phyloP scores from a whole-genome alignment of 73 alveolate species.

The Paramecium biaurelia region DNA sequence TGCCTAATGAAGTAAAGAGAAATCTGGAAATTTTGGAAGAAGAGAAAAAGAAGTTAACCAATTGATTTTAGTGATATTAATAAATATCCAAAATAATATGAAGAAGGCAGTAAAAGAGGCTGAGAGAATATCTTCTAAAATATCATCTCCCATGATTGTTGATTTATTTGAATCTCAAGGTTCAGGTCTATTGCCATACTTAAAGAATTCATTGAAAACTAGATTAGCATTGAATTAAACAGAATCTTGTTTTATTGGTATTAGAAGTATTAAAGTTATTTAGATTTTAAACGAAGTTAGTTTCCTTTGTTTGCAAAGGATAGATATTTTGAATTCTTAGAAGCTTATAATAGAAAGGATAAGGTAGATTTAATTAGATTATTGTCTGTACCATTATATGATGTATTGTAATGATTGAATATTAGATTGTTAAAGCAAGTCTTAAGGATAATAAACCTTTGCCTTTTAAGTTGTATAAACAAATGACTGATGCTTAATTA shows the following conservation, averaged over 20 bases:
- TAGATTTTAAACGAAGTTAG: conserved; percentile 51
- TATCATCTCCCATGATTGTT: conserved; percentile 39
- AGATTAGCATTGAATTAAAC: conserved; percentile 50
- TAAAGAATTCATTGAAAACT: conserved; percentile 4
- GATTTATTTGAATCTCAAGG: neutral
- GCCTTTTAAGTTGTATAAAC: conserved; percentile 54
- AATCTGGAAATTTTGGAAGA: conserved; percentile 13
- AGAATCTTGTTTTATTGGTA: conserved; percentile 54
- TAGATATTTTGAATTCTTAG: conserved; percentile 59
- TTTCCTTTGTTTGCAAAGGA: conserved; percentile 59
- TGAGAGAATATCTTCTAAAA: conserved; percentile 12
- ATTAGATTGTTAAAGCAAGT: conserved; percentile 40
- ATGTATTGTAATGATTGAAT: neutral
- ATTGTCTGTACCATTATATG: conserved; percentile 61
- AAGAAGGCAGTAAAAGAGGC: conserved; percentile 21
- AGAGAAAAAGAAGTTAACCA: neutral
- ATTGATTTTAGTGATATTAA: neutral
- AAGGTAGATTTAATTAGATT: conserved; percentile 60
- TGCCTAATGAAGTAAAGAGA: neutral
- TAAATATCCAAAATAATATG: neutral
- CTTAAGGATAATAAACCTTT: conserved; percentile 50
- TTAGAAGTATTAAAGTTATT: neutral
- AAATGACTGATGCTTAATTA: conserved; percentile 53
- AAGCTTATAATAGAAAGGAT: conserved; percentile 57
- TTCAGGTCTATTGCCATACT: neutral